Evolutionary conservation across 1,284 basidiomycete species (phyloP), one percentile per base, ranked within the genome.

Genomic region (Tremellales sp.): DNA sequence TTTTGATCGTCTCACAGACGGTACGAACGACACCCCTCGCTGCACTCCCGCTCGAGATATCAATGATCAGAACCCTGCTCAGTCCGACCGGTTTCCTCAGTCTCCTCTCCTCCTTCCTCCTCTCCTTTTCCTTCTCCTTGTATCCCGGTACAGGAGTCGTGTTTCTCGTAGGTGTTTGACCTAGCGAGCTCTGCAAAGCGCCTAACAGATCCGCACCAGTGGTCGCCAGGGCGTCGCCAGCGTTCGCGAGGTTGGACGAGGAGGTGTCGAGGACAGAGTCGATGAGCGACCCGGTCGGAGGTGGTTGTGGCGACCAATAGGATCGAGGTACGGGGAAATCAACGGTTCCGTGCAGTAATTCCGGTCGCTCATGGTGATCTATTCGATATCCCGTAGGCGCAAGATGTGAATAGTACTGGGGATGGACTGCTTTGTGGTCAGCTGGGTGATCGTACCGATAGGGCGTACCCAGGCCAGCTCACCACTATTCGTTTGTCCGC

Each of bases 301-400:
- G 47, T 7, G 70, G 66, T 63, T 60, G 87, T 42, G 80, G 79
- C 3, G 90, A 86, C 87, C 90, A 93, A 69, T 98, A 98, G 47
- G 85, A 83, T 53, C 83, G 77, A 0, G 87, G 81, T 4, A 94
- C 93, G 13, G 78, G 74, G 60, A 97, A 95, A 70, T 98, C 95
- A 50, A 97, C 81, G 0, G 91, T 94, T 8, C 95, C 95, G 66
- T 84, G 84, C 57, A 82, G 85, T 14, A 99, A 76, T 71, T 99
- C 95, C 2, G 87, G 87, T 6, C 92, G 81, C 50, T 87, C 77
- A 24, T 81, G 73, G 57, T 91, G 83, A 70, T 98, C 94, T 40
- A 93, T 74, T 22, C 94, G 81, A 61, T 86, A 78, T 25, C 87
- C 79, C 60, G 84, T 86, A 34, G 82, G 80, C 58, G 93, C 87